Evolutionary conservation across 768 basidiomycete species (phyloP), one percentile per base, ranked within the genome.

Genomic region (Tubosaeta sp.): DNA sequence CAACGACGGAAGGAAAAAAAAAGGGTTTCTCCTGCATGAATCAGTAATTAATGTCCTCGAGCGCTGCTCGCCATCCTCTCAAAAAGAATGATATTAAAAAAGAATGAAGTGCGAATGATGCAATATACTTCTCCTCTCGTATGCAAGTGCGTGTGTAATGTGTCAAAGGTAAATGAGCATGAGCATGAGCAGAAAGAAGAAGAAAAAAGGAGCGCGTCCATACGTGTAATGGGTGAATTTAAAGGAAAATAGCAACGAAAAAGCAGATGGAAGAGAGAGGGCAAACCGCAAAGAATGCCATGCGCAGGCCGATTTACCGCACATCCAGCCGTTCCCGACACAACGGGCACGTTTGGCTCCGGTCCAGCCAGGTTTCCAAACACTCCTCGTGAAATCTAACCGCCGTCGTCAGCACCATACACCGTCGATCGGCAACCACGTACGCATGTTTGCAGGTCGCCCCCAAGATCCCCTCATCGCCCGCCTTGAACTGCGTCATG

Each of bases 401-500:
- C 35, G 3, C 34, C 38, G 22, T 10, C 7, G 43, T 51, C 43
- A 47, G 52, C 6, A n/a, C 10, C 48, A n/a, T 32, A 19, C 12
- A 1, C 33, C 14, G 11, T 29, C 25, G 16, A n/a, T 27, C 31
- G 16, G 12, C 25, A 22, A 38, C 38, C 44, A 46, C 22, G 60
- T 46, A 80, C 64, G 77, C 73, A 71, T 90, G 88, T 55, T 72
- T 74, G 65, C 88, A 91, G 17, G 63, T 69, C 13, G 78, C 77
- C 4, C 79, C 77, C 66, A 86, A 60, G 32, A 77, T 77, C 13
- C 78, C 85, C 51, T 61, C 58, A 52, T 90, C 84, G 16, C 69
- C 78, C 8, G 71, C 74, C 68, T 73, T 82, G 71, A 88, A 91
- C 68, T 84, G 84, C 43, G 75, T 77, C 64, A 88, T 70, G 64